Base-by-base conservation (phyloP, 1,284 basidiomycete species). In the Cryptococcus sp. region DNA sequence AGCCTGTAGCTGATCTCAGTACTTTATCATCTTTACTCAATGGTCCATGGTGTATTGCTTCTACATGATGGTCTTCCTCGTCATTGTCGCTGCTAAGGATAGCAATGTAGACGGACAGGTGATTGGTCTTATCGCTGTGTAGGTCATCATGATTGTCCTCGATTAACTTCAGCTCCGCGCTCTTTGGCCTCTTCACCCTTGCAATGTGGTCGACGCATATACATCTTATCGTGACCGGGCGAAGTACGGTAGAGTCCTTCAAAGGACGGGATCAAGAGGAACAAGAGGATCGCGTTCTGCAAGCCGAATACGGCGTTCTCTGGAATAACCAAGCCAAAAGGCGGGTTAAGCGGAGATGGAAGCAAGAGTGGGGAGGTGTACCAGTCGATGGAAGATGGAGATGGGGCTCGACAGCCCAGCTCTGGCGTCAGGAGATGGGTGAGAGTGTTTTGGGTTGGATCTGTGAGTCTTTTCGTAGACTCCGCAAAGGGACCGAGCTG, bases 371-470 rank as follows among this genome's bases (percentile, higher is more conserved):
- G 50, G 72, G 72, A 5, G 64, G 66, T 5, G 45, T 63, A 0
- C 12, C 49, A 2, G 60, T 67, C 3, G 70, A 68, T 43, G 67
- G 57, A 36, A 56, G 69, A n/a, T 74, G 71, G 71, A 49, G 42
- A 16, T 57, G 57, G n/a, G 71, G 72, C 3, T 50, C 56, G 1
- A 46, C 42, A 33, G 43, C 50, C 22, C 52, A 65, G 23, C 34
- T 60, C 45, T 71, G 70, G 68, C 59, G 50, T 47, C 48, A 56
- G 46, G 63, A 69, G 52, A 74, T 74, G 72, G 71, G 72, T 0
- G 43, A 48, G 36, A 49, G 43, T 2, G 54, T 45, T 44, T 11
- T 63, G 2, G 66, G 65, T 0, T 74, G 72, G 72, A 59, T 74
- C 19, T 50, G 72, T 72, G 45, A 62, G 72, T 69, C 19, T 1